Percentiles rank a stretch among this genome's conserved stretches.
These are phyloP conservation scores for Solanum neorickii DNA, from an alignment of 257 asterid genomes.

Conservation along the genomic window DNA sequence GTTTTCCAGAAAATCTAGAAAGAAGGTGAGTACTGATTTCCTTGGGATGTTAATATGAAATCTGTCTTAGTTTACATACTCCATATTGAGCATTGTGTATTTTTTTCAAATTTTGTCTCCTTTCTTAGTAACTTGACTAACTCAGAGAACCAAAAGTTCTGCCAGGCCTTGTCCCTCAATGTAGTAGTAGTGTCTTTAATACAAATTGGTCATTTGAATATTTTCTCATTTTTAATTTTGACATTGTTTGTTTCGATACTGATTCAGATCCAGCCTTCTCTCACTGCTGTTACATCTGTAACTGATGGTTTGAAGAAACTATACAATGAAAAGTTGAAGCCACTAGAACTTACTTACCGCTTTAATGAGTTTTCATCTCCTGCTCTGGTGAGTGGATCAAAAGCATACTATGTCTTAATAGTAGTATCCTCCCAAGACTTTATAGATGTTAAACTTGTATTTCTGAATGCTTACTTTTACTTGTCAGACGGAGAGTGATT, in stretches of 20 bases:
- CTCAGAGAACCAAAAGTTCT: neutral
- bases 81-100: neutral
- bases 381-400: slow-evolving; percentile 48
- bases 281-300: slow-evolving; percentile 63
- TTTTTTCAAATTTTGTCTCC: neutral
- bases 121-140: neutral
- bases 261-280: slow-evolving; percentile 40
- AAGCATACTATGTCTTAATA: neutral
- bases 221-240: slow-evolving; percentile 9
- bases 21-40: slow-evolving; percentile 30
- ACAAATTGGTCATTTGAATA: neutral
- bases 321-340: slow-evolving; percentile 79
- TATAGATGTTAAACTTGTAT: neutral
- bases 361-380: slow-evolving; percentile 84
- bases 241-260: neutral
- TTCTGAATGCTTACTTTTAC: neutral
- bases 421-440: neutral
- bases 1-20: slow-evolving; percentile 42
- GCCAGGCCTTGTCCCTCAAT: neutral
- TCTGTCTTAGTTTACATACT: neutral
- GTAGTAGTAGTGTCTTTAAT: neutral
- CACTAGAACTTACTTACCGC: slow-evolving; percentile 70
- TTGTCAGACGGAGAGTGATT: slow-evolving; percentile 69
- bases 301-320: slow-evolving; percentile 73
- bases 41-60: neutral